Percentiles rank a stretch among this genome's conserved stretches.
These are phyloP conservation scores for Bodo saltans DNA, from an alignment of 78 protist genomes.

Conservation along the genomic window DNA sequence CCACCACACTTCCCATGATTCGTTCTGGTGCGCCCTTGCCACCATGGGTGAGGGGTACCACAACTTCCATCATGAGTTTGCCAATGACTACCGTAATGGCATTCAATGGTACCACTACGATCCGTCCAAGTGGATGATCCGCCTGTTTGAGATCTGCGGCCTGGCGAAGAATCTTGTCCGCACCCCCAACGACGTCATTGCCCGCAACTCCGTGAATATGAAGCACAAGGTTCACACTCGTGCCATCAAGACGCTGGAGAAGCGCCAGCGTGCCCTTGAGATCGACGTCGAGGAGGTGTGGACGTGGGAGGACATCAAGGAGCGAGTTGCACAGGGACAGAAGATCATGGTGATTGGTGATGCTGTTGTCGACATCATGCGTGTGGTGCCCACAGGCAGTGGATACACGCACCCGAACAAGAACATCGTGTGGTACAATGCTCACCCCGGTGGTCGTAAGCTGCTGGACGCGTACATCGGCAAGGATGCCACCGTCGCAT, in stretches of 20 bases:
- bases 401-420: background rate
- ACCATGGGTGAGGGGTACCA: constrained; percentile 87
- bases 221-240: background rate
- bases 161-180: constrained; percentile 43
- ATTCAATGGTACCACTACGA: constrained; percentile 61
- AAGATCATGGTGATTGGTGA: background rate
- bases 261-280: constrained; percentile 53
- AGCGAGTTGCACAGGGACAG: constrained; percentile 4
- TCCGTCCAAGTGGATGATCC: constrained; percentile 78
- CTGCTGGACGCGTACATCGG: background rate
- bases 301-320: background rate
- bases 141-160: constrained; percentile 41
- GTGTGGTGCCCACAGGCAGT: background rate
- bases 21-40: constrained; percentile 54
- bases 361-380: background rate
- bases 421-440: background rate
- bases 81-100: constrained; percentile 77
- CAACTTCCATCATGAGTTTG: constrained; percentile 85
- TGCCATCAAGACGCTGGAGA: constrained; percentile 20
- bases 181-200: constrained; percentile 46
- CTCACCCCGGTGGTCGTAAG: constrained; percentile 41
- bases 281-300: background rate
- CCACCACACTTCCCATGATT: constrained; percentile 52
- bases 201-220: background rate
- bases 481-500: constrained; percentile 21